phyloP scores from a whole-genome alignment of 2,329 filamentous ascomycete genomes.

The Lachnellula subtilissima region DNA sequence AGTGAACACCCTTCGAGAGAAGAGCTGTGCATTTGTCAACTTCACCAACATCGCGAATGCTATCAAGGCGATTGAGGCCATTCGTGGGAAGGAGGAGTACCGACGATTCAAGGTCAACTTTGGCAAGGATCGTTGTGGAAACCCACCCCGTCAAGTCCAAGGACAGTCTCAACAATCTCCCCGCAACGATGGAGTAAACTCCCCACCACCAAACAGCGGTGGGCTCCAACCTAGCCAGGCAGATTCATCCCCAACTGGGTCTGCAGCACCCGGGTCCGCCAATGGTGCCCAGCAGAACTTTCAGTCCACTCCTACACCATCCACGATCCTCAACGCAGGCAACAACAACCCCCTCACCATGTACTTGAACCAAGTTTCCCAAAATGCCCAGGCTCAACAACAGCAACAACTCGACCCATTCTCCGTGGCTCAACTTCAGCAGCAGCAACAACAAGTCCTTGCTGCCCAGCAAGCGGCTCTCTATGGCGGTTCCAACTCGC shows the following conservation, averaged over 20 bases:
- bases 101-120: slow-evolving; percentile 99
- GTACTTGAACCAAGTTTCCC: slow-evolving; percentile 81
- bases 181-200: slow-evolving; percentile 54
- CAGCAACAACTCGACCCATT: slow-evolving; percentile 40
- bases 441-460: slow-evolving; percentile 67
- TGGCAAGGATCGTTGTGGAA: slow-evolving; percentile 96
- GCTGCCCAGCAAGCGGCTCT: slow-evolving; percentile 74
- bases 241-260: slow-evolving; percentile 31
- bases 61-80: slow-evolving; percentile 97
- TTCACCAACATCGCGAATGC: slow-evolving; percentile 99
- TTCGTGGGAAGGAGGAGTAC: slow-evolving; percentile 93
- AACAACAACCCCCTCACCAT: slow-evolving; percentile 85
- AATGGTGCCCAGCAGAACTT: slow-evolving; percentile 43
- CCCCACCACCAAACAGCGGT: slow-evolving; percentile 43
- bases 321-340: slow-evolving; percentile 72
- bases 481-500: slow-evolving; percentile 67
- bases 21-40: slow-evolving; percentile 99
- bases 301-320: slow-evolving; percentile 57
- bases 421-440: slow-evolving; percentile 38
- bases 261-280: slow-evolving; percentile 46
- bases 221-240: slow-evolving; percentile 30
- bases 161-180: slow-evolving; percentile 55
- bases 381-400: slow-evolving; percentile 68
- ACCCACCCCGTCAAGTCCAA: slow-evolving; percentile 81
- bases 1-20: slow-evolving; percentile 93